Evolutionary conservation across 345 rosid species (phyloP).

Genomic region (Brassica nigra): DNA sequence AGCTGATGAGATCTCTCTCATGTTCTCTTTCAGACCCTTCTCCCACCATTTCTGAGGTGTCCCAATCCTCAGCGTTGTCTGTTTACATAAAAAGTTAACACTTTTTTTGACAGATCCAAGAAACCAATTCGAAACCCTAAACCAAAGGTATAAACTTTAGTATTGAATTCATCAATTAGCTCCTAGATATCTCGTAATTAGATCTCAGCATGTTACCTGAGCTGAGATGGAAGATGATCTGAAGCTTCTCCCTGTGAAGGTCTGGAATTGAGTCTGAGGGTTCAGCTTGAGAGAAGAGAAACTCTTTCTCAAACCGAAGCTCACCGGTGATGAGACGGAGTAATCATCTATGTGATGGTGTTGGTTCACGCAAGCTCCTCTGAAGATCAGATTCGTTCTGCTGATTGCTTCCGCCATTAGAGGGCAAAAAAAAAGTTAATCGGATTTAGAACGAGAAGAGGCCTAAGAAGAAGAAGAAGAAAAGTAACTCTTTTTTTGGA

Average conservation of each 20-base stretch:
- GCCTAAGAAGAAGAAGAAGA: background rate
- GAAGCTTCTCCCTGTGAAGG: conserved; percentile 29
- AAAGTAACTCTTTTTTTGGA: background rate
- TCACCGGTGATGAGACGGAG: conserved; percentile 34
- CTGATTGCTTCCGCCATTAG: conserved; percentile 57
- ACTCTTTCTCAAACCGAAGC: conserved; percentile 38
- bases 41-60: conserved; percentile 82
- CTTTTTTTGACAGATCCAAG: conserved; percentile 1
- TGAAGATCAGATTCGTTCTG: conserved; percentile 47
- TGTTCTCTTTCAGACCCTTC: conserved; percentile 76
- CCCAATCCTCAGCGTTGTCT: conserved; percentile 61
- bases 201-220: conserved; percentile 54
- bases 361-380: conserved; percentile 35
- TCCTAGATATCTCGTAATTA: background rate
- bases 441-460: background rate
- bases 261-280: conserved; percentile 39
- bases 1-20: conserved; percentile 79
- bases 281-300: conserved; percentile 45
- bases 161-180: background rate
- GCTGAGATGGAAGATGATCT: conserved; percentile 44
- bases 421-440: background rate
- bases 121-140: background rate
- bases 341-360: conserved; percentile 37
- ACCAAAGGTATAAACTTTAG: background rate
- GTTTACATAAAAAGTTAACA: background rate